Conservation (phyloP, 768 basidiomycete species). For the Chalciporus piperatus region DNA sequence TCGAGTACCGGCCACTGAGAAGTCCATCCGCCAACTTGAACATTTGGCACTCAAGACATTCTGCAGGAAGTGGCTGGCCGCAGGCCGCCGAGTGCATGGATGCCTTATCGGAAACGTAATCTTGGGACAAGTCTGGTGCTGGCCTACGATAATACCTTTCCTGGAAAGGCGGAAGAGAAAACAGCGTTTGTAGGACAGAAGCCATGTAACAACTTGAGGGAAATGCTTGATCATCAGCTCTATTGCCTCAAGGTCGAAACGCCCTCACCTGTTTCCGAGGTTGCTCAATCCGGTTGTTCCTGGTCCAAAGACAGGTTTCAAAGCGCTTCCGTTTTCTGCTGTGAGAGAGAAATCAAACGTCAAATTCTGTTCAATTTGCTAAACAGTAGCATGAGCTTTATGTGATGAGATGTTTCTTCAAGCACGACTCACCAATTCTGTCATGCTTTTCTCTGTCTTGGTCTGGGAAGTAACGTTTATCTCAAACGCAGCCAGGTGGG, state of each 20-base stretch:
- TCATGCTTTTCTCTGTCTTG: constrained; percentile 97
- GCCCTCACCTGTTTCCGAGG: constrained; percentile 78
- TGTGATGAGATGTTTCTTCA: neutral
- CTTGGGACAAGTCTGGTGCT: constrained; percentile 7
- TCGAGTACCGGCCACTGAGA: constrained; percentile 87
- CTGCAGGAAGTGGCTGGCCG: constrained; percentile 64
- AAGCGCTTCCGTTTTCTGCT: constrained; percentile 78
- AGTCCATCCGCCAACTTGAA: constrained; percentile 90
- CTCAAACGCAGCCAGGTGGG: constrained; percentile 78
- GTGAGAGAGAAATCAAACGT: constrained; percentile 93
- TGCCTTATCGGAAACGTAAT: constrained; percentile 31
- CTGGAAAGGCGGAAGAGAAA: constrained; percentile 77
- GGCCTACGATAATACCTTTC: constrained; percentile 55
- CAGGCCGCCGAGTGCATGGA: constrained; percentile 60
- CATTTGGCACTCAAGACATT: constrained; percentile 95
- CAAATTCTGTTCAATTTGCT: constrained; percentile 97
- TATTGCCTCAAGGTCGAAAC: neutral
- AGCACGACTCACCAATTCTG: constrained; percentile 68
- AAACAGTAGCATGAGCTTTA: neutral
- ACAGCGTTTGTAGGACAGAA: constrained; percentile 83
- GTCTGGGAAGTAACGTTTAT: constrained; percentile 78
- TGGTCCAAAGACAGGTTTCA: constrained; percentile 85
- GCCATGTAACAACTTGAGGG: constrained; percentile 90
- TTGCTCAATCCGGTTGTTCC: constrained; percentile 89
- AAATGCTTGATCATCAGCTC: neutral